Evolutionary conservation across 108 stramenopile species (phyloP), one percentile per base, ranked within the genome.

Genomic region (Skeletonema grethae): DNA sequence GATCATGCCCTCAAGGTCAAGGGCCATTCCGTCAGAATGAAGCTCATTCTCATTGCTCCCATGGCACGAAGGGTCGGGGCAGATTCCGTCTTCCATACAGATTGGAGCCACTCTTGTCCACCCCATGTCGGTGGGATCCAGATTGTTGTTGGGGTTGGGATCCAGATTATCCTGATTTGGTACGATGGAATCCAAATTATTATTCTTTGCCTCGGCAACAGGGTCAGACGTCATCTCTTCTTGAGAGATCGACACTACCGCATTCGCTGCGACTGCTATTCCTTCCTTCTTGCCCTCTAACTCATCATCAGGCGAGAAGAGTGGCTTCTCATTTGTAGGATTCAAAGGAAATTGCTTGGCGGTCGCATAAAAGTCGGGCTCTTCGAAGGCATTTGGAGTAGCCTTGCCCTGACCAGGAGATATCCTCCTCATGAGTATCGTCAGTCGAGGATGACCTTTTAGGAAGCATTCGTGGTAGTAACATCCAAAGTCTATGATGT

Each of bases 381-480:
- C 63, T 24, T 45, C 63, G 13, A 45, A 11, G 8, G 24, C 20
- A 36, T 41, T 29, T 3, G 63, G 63, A 15, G 28, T 11, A 5
- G 39, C 41, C 24, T 46, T 64, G 28, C 63, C 63, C 10, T 22
- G 20, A 29, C 45, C 45, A 15, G 24, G 15, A 41, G 43, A 22
- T 29, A 64, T 45, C 45, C 63, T 39, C 11, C 18, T 43, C 63
- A 64, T 64, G 9, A 64, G 39, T 12, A 29, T 29, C 7, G 63
- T 64, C 8, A 64, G 39, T 2, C 18, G 39, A 41, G 39, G 36
- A 18, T 45, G 36, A 1, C 63, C 63, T 39, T 24, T 22, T 2
- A 64, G 24, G 43, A 64, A 64, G 5, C 74, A 75, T 39, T 67
- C 67, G 56, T 75, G 74, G 31, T 75, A 75, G 58, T 75, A 75